Evolutionary conservation across 768 basidiomycete species (phyloP), one percentile per base, ranked within the genome.

Genomic region (Lactarius tabidus): DNA sequence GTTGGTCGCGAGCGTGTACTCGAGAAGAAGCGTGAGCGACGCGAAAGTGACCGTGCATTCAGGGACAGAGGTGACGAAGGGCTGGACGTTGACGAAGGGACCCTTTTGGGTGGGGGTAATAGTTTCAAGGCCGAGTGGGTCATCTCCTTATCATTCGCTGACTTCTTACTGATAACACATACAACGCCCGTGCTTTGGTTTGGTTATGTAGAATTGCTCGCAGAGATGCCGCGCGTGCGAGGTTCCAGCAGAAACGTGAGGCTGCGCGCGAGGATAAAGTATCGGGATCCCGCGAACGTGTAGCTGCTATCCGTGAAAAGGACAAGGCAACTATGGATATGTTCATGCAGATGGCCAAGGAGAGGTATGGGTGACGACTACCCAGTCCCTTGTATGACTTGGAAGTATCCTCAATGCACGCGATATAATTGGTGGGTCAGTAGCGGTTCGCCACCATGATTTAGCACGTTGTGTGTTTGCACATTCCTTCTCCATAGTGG

Each of bases 321-420:
- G 94, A 97, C 71, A 87, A 86, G 74, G 90, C 87, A 20, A 97
- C 93, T 0, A 98, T 98, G 93, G 93, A 93, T 63, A 95, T 95
- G 93, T 94, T 97, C 76, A 91, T 91, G 76, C 86, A 89, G 69
- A 77, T 96, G 73, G 95, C 94, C n/a, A 93, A 90, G 74, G 82
- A 90, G 71, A 80, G 90, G 62, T 96, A 91, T 70, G 93, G 93
- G 35, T 93, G 75, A 36, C 35, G 75, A 36, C 35, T 28, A 18
- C 17, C 15, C 26, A 39, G 17, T 9, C 14, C 43, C 48, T 26
- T 48, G 23, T 48, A 48, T 26, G 45, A 23, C 45, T 14, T 26
- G 26, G 6, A 26, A 29, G 41, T 43, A 20, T 51, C 20, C 20
- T 57, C 43, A 28, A 20, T 38, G n/a, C 14, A 59, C 57, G 20